Evolutionary conservation across 164 flowering plant genomes (phyloP).

Genomic region (Vitis rotundifolia): DNA sequence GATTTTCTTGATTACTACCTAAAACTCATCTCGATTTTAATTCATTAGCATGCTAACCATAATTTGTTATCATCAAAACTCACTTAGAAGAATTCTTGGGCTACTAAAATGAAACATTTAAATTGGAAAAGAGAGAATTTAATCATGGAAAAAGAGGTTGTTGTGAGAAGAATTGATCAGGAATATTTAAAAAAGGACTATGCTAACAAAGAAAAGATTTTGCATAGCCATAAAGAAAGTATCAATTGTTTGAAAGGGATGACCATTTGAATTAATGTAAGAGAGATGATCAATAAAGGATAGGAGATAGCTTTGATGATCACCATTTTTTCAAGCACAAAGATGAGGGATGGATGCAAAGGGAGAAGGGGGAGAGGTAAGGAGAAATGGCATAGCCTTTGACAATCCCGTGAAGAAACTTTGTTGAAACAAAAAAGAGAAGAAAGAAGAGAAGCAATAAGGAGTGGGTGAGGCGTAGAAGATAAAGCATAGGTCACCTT

Average conservation of each 20-base stretch:
- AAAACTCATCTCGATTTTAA: too few species aligned
- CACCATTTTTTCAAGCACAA: conserved; percentile 56
- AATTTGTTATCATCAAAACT: too few species aligned
- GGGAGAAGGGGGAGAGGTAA: conserved; percentile 54
- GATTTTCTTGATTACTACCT: too few species aligned
- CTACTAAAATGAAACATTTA: too few species aligned
- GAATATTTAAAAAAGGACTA: conserved; percentile 59
- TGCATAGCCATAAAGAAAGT: conserved; percentile 58
- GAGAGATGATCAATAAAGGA: conserved; percentile 61
- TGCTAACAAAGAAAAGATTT: conserved; percentile 58
- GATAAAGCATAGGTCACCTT: conserved; percentile 53
- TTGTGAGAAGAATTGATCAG: conserved; percentile 65
- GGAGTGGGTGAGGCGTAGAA: conserved; percentile 57
- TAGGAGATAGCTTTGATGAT: conserved; percentile 60
- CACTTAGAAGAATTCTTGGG: too few species aligned
- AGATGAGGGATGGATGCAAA: conserved; percentile 66
- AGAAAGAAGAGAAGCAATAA: conserved; percentile 46
- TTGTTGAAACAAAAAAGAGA: conserved; percentile 62
- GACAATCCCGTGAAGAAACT: conserved; percentile 62
- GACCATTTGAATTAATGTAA: conserved; percentile 56
- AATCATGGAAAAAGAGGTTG: too few species aligned
- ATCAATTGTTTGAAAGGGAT: conserved; percentile 71
- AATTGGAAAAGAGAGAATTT: too few species aligned
- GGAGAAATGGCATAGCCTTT: conserved; percentile 58
- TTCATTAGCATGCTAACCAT: too few species aligned